Base-by-base conservation (phyloP, 768 basidiomycete genomes). In the Podaxis carcinomalis region DNA sequence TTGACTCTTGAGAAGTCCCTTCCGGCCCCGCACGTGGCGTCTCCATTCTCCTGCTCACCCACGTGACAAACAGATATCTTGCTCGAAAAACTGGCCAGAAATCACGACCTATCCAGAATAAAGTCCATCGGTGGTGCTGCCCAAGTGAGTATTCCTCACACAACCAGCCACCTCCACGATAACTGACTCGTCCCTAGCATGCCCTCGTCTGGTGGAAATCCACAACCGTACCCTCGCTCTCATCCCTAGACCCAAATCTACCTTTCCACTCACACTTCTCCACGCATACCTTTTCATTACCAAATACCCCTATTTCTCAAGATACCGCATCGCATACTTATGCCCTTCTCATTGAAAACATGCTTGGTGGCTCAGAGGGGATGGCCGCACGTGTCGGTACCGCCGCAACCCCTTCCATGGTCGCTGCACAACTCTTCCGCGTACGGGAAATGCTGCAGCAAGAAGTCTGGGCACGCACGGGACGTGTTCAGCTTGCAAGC, bases 201-300 rank as follows among this genome's bases (percentile, higher is more conserved):
- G 89, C 90, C 2, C 77, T 92, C 19, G 91, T 93, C 42, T 93
- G 90, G 89, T 93, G 91, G 90, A 91, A 90, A 74, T 86, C 89
- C 1, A 88, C 86, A 6, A 82, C 90, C 9, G 81, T 90, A 11
- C 85, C 87, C 13, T 86, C 85, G 6, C 78, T 93, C 56, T 88
- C 89, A 23, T 81, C 85, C 16, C 77, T 93, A 53, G 89, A 92
- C 68, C 84, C 90, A 2, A 82, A 84, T 64, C 71, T 84, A n/a
- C 84, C 88, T 0, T 73, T 93, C 5, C 83, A 89, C 66, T 74
- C 82, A 1, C 90, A 91, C 67, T 87, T 93, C 59, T 80, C 83
- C 1, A 74, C 87, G 0, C 83, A 83, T 23, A 80, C 82, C 0
- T 90, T 92, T 67, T 86, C 89, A 9, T 71, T 92, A 1, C 83